phyloP scores from a whole-genome alignment of 2,329 filamentous ascomycete genomes.

The Sporothrix variecibatus region DNA sequence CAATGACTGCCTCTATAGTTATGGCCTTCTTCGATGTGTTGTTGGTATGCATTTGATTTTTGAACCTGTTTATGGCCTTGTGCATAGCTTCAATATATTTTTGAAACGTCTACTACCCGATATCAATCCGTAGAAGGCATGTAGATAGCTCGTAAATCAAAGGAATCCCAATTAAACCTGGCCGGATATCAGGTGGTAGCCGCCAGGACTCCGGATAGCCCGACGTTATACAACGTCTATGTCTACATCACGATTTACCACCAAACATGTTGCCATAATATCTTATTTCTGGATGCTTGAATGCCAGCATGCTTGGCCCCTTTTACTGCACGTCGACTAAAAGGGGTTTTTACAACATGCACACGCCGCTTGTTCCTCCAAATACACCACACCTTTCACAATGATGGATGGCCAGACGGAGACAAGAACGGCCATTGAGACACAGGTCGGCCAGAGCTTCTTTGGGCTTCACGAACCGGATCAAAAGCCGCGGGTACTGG shows the following conservation, averaged over 20 bases:
- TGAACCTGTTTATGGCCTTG: neutral
- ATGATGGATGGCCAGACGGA: neutral
- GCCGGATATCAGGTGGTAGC: neutral
- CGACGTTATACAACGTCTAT: neutral
- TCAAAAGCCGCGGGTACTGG: neutral
- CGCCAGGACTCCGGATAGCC: neutral
- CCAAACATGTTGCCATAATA: neutral
- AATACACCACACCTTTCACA: neutral
- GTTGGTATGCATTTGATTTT: neutral
- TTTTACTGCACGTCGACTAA: slow-evolving; percentile 3
- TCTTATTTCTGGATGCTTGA: neutral
- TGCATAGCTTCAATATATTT: neutral
- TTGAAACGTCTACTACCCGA: neutral
- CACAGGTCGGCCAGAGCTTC: neutral
- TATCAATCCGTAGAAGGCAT: neutral
- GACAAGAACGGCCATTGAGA: neutral
- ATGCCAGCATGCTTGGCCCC: neutral
- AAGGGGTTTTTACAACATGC: neutral
- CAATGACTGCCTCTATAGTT: neutral
- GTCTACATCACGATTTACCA: neutral
- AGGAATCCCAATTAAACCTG: neutral
- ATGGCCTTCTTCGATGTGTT: neutral
- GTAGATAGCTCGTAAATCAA: neutral
- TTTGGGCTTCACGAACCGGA: neutral
- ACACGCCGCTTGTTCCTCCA: neutral